phyloP scores from a whole-genome alignment of 2,329 filamentous ascomycete genomes.

The Drechslerella stenobrocha region DNA sequence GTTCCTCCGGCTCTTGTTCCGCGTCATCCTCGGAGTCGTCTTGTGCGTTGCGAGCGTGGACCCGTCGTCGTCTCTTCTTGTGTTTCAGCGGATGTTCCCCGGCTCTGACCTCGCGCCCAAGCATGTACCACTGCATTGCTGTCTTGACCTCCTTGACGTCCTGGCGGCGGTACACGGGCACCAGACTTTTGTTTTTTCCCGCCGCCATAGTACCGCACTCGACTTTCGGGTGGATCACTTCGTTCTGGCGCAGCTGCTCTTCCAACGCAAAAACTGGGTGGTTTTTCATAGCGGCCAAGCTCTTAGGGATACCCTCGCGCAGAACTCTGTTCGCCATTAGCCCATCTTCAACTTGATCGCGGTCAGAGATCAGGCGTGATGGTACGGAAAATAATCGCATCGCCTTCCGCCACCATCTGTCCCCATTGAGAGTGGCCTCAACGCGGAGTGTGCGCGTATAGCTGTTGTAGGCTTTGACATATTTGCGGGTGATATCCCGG shows the following conservation, averaged over 20 bases:
- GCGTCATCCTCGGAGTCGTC: slow-evolving; percentile 26
- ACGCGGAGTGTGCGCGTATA: slow-evolving; percentile 84
- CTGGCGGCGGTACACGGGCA: slow-evolving; percentile 72
- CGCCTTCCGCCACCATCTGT: slow-evolving; percentile 61
- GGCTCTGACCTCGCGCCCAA: slow-evolving; percentile 76
- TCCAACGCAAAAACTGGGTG: slow-evolving; percentile 78
- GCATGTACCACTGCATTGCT: slow-evolving; percentile 85
- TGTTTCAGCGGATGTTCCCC: slow-evolving; percentile 83
- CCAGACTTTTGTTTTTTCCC: slow-evolving; percentile 61
- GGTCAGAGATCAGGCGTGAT: slow-evolving; percentile 57
- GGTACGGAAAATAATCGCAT: slow-evolving; percentile 55
- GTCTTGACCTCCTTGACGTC: slow-evolving; percentile 79
- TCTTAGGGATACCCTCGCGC: slow-evolving; percentile 80
- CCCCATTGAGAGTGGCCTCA: slow-evolving; percentile 65
- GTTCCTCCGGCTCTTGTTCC: slow-evolving; percentile 55
- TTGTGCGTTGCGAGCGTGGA: no score
- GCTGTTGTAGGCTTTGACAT: slow-evolving; percentile 83
- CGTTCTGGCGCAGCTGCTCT: slow-evolving; percentile 77
- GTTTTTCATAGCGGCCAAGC: slow-evolving; percentile 82
- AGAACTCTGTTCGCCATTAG: slow-evolving; percentile 73
- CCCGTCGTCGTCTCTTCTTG: slow-evolving; percentile 59
- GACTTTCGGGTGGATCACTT: slow-evolving; percentile 74
- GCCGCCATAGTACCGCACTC: slow-evolving; percentile 76
- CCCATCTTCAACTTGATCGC: slow-evolving; percentile 81
- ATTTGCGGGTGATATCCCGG: slow-evolving; percentile 83